phyloP scores from a whole-genome alignment of 441 rosid genomes.

The Biscutella laevigata region DNA sequence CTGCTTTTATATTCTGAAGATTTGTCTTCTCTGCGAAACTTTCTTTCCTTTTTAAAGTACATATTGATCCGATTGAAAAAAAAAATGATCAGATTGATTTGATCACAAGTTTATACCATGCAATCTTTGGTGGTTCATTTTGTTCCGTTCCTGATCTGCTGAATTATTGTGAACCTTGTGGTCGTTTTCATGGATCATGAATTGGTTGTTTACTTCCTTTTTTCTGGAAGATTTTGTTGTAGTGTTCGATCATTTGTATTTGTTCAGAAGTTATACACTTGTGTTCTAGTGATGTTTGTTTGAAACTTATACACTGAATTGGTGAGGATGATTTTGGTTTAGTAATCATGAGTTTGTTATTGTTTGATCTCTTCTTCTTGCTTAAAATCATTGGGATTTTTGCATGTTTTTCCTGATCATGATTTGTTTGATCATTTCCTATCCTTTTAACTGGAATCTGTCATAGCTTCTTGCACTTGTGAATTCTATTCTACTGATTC shows the following conservation, averaged over 20 bases:
- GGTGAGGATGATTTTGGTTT: background rate
- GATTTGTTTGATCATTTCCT: background rate
- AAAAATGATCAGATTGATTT: background rate
- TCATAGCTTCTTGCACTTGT: background rate
- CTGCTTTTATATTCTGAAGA: slow-evolving; percentile 1
- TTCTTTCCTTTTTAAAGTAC: background rate
- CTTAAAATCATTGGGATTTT: too few relatives aligned
- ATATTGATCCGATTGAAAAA: background rate
- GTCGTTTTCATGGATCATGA: background rate
- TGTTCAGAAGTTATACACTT: background rate
- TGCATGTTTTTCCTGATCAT: too few relatives aligned
- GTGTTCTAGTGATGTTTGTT: slow-evolving; percentile 9
- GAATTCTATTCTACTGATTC: background rate
- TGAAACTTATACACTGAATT: background rate
- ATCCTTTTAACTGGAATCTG: background rate
- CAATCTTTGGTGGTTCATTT: slow-evolving; percentile 2
- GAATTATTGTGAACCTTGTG: background rate
- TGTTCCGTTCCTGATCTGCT: background rate
- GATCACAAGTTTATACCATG: background rate
- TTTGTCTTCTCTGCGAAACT: background rate
- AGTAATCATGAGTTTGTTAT: background rate
- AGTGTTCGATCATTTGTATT: background rate
- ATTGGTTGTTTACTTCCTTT: slow-evolving; percentile 3
- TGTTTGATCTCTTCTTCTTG: background rate
- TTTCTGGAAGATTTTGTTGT: background rate